Evolutionary conservation across 257 asterid genomes (phyloP), one percentile per base, ranked within the genome.

Genomic region (Lantana camara): DNA sequence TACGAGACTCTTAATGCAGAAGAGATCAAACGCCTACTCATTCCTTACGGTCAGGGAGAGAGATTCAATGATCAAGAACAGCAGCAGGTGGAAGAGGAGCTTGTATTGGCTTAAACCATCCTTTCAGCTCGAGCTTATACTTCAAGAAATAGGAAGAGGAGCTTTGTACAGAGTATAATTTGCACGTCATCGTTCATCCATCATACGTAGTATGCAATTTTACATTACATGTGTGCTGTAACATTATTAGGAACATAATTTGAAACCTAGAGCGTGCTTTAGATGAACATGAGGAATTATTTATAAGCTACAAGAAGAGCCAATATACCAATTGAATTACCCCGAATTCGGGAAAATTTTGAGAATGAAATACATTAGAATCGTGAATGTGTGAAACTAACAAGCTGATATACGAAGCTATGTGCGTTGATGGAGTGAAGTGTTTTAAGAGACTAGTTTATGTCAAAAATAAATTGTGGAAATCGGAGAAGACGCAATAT

Each of bases 1-100:
- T 76, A 80, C n/a, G 97, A 94, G 52, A 94, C 99, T 0, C 82
- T 90, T 27, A 81, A 60, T 9, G 64, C 95, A 12, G 96, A 90
- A 71, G 96, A 94, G 41, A 86, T 90, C 23, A 88, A 84, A 57
- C 95, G 89, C 2, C 20, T 83, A 41, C 93, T 93, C 53, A 61
- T 77, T 54, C 96, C 96, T 12, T 81, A 68, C 24, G 60, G 57
- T 40, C 76, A 78, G 27, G 82, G 77, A 13, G 67, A 58, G 37
- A 35, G 77, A 3, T 61, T 60, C 2, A 86, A 70, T 16, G 82
- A 70, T 13, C 88, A 73, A 30, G 85, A 77, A 66, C 90, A 77
- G 65, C 86, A 70, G 54, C 77, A 80, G 63, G 83, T 67, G 57
- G 96, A 85, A 54, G 94, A 72, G 70, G 95, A 86, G 76, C 94